Percentiles rank a stretch among this genome's conserved stretches.
Evolutionary conservation across 441 rosid genomes (phyloP).

Genomic region (Flueggea neowawraea): DNA sequence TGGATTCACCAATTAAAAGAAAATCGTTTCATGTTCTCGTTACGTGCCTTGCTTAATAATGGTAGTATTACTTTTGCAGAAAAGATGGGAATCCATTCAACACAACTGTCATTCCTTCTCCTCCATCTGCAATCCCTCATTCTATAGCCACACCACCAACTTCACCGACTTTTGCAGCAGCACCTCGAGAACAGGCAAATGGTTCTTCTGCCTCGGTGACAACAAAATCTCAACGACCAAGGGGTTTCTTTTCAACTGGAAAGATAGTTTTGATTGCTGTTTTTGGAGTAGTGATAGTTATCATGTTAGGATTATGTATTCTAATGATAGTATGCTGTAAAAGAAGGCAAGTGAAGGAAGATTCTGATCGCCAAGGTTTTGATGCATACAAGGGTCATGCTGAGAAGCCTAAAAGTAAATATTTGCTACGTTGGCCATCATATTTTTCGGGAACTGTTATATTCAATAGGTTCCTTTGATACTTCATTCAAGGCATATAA

Average conservation of each 20-base stretch:
- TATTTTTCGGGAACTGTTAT: constrained; percentile 1
- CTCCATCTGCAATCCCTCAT: constrained; percentile 51
- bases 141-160: constrained; percentile 29
- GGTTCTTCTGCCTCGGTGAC: constrained; percentile 35
- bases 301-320: constrained; percentile 41
- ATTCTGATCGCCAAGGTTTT: constrained; percentile 21
- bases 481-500: constrained; percentile 21
- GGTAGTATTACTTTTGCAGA: constrained; percentile 36
- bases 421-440: constrained; percentile 23
- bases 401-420: constrained; percentile 32
- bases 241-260: constrained; percentile 33
- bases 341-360: constrained; percentile 25
- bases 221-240: constrained; percentile 37
- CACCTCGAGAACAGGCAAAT: constrained; percentile 29
- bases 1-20: too few relatives aligned
- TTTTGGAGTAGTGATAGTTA: constrained; percentile 33
- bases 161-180: constrained; percentile 15
- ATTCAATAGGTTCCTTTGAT: neutral
- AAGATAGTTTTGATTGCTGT: constrained; percentile 40
- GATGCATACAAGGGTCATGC: constrained; percentile 18
- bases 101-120: constrained; percentile 62
- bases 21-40: neutral
- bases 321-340: constrained; percentile 41
- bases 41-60: constrained; percentile 11
- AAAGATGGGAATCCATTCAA: constrained; percentile 93